Conservation (phyloP, 2,329 filamentous ascomycete species). For the Polytolypa hystricis region DNA sequence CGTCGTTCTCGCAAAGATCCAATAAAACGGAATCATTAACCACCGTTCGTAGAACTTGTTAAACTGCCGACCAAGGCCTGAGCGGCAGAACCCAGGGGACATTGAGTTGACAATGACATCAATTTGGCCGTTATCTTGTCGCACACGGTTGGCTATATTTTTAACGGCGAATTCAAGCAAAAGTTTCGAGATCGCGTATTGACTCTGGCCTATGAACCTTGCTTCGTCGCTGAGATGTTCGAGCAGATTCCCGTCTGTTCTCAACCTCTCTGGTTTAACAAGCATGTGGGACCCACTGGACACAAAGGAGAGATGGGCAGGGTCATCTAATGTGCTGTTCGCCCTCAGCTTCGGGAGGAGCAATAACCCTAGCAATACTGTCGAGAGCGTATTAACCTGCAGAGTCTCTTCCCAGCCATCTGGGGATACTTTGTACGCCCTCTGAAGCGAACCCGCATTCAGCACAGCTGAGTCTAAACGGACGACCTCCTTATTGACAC, state of each 20-base stretch:
- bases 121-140: constrained; percentile 23
- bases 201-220: constrained; percentile 21
- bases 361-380: constrained; percentile 42
- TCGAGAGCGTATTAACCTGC: constrained; percentile 50
- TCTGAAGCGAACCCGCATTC: constrained; percentile 35
- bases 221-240: constrained; percentile 23
- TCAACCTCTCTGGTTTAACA: constrained; percentile 18
- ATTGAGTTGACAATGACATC: constrained; percentile 35
- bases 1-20: constrained; percentile 31
- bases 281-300: constrained; percentile 32
- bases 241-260: constrained; percentile 20
- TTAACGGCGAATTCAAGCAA: constrained; percentile 33
- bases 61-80: constrained; percentile 32
- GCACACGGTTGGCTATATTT: constrained; percentile 22
- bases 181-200: constrained; percentile 34
- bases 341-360: constrained; percentile 38
- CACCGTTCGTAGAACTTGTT: constrained; percentile 24
- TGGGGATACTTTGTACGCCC: constrained; percentile 23
- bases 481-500: constrained; percentile 25
- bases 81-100: constrained; percentile 35
- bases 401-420: constrained; percentile 43
- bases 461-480: constrained; percentile 36
- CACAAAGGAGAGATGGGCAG: constrained; percentile 35
- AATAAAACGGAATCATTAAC: constrained; percentile 24
- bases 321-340: constrained; percentile 20